Evolutionary conservation across 345 rosid genomes (phyloP).

Genomic region (Hibiscus trionum): DNA sequence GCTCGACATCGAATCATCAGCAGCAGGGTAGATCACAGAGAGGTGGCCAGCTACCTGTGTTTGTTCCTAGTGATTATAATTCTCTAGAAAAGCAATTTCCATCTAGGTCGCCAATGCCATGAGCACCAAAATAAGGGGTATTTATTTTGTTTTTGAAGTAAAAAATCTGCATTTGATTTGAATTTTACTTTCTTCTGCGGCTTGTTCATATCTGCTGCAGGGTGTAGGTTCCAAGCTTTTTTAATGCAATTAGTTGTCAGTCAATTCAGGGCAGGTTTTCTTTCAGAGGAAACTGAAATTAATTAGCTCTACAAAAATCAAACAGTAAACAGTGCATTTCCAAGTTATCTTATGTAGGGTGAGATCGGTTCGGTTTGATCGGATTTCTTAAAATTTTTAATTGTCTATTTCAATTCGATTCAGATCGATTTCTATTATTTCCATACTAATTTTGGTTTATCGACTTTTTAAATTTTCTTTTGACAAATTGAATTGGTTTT

Average conservation of each 20-base stretch:
- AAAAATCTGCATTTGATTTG: not conserved
- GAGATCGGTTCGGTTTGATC: not conserved
- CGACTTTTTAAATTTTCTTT: too few species aligned
- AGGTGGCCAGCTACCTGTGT: constrained; percentile 78
- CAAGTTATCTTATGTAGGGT: not conserved
- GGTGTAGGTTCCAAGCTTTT: not conserved
- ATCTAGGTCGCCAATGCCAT: constrained; percentile 42
- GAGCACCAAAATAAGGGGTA: constrained; percentile 13
- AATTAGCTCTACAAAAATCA: not conserved
- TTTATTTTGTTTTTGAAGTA: constrained; percentile 13
- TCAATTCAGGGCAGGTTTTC: not conserved
- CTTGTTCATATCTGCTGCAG: constrained; percentile 6
- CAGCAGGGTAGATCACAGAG: constrained; percentile 63
- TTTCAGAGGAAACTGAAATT: not conserved
- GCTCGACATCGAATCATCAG: constrained; percentile 26
- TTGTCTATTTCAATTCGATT: too few species aligned
- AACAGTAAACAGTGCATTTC: not conserved
- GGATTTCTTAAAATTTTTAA: too few species aligned
- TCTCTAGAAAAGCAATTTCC: constrained; percentile 42
- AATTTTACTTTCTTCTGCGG: constrained; percentile 5
- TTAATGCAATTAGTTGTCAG: not conserved
- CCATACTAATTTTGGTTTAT: too few species aligned
- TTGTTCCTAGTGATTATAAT: constrained; percentile 72
- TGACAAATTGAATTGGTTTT: too few species aligned
- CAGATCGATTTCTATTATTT: too few species aligned